These are phyloP conservation scores for Fusarium denticulatum DNA, from an alignment of 2,329 filamentous ascomycete species.

Conservation along the genomic window DNA sequence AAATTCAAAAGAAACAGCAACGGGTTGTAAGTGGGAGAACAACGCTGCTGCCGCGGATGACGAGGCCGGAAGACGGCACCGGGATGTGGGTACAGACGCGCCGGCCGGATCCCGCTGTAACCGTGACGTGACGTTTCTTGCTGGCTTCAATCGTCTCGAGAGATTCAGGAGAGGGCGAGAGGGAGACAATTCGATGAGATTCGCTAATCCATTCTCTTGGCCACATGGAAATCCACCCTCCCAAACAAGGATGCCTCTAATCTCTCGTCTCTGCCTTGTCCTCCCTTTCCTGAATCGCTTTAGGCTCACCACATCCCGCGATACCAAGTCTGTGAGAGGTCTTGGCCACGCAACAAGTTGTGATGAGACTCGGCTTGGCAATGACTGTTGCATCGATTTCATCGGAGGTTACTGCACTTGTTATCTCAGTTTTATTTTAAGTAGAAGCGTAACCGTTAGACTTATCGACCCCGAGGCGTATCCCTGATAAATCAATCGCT, in stretches of 20 bases:
- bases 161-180: slow-evolving; percentile 3
- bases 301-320: slow-evolving; percentile 18
- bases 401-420: background rate
- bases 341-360: slow-evolving; percentile 29
- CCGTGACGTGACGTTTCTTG: slow-evolving; percentile 10
- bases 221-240: slow-evolving; percentile 13
- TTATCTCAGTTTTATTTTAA: background rate
- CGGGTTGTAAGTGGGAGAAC: background rate
- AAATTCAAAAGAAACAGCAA: background rate
- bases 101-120: slow-evolving; percentile 5
- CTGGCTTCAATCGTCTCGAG: background rate
- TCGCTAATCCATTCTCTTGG: slow-evolving; percentile 6
- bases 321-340: slow-evolving; percentile 12
- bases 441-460: background rate
- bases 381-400: background rate
- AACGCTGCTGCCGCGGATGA: slow-evolving; percentile 8
- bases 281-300: slow-evolving; percentile 1
- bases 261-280: background rate
- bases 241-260: slow-evolving; percentile 6
- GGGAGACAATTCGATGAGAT: background rate
- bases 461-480: background rate
- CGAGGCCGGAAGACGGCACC: slow-evolving; percentile 35
- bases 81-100: slow-evolving; percentile 30
- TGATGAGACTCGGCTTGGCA: slow-evolving; percentile 22
- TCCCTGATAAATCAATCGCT: slow-evolving; percentile 22